Percentiles rank a stretch among this genome's conserved stretches.
Conservation (phyloP, 225 moss, liverwort and hornwort genomes). For the Bryum argenteum region DNA sequence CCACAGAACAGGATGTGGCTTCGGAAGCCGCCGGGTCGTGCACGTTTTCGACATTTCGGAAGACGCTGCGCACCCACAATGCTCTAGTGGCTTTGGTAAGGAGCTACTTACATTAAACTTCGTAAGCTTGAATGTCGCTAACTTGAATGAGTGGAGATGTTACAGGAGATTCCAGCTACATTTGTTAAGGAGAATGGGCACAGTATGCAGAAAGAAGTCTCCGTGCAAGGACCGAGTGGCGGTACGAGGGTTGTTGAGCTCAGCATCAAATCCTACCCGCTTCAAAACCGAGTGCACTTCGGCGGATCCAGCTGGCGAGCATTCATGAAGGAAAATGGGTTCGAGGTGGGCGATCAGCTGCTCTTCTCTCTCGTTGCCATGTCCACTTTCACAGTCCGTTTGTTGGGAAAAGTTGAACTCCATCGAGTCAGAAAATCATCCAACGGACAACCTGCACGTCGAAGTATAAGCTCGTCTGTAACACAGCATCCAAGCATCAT, state of each 20-base stretch:
- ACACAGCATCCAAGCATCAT: not conserved
- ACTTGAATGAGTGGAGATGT: slow-evolving; percentile 13
- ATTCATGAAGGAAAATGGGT: slow-evolving; percentile 28
- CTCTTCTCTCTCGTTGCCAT: slow-evolving; percentile 35
- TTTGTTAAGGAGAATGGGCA: slow-evolving; percentile 35
- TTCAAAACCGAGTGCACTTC: slow-evolving; percentile 32
- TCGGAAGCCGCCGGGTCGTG: not conserved
- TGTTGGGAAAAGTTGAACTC: not conserved
- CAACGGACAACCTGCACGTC: not conserved
- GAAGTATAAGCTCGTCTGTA: too few species aligned
- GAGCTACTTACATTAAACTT: slow-evolving; percentile 10
- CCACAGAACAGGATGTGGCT: slow-evolving; percentile 3
- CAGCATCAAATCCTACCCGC: slow-evolving; percentile 8
- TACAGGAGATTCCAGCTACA: slow-evolving; percentile 38
- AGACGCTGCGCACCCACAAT: slow-evolving; percentile 1
- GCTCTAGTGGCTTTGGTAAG: slow-evolving; percentile 23
- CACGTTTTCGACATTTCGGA: slow-evolving; percentile 9
- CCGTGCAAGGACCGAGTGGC: slow-evolving; percentile 26
- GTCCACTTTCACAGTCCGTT: slow-evolving; percentile 34
- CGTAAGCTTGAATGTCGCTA: not conserved
- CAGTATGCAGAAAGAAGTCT: slow-evolving; percentile 16
- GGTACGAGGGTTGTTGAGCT: not conserved
- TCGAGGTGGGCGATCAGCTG: slow-evolving; percentile 30
- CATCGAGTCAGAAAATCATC: not conserved
- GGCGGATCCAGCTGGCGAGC: slow-evolving; percentile 19